Base-by-base conservation (phyloP, 2,329 filamentous ascomycete species). In the Fusarium begoniae region DNA sequence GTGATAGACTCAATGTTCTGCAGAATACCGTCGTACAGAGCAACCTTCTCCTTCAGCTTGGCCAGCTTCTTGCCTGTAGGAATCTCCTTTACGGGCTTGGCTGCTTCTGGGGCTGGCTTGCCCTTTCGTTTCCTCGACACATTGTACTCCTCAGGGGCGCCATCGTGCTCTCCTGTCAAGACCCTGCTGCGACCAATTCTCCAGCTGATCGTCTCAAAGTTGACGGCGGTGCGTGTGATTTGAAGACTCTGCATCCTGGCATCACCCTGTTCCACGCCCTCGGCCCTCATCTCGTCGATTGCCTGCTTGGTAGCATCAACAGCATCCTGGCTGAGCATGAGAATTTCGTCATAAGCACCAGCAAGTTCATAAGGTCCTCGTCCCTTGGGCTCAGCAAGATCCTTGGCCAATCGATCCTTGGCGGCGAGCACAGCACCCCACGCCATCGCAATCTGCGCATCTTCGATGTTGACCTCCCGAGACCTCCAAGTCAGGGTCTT, bases 201-300 rank as follows among this genome's bases (percentile, higher is more conserved):
- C 95, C 95, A 98, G 79, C 94, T 95, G 64, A 99, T 93, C 82
- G 98, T 90, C 75, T 94, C 94, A 81, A 97, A 98, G 82, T 96
- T 97, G 64, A 98, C 94, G 4, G 96, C 95, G 0, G 97, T 97
- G 70, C 93, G 92, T 8, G 95, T 97, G 66, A 99, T 93, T 75
- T 98, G 95, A 51, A 99, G 85, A 77, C 95, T 92, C 83, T 99
- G 96, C 91, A 99, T 95, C 65, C 94, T 90, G 41, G 90, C 85
- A 79, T 99, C 96, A 64, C 94, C 91, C 80, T 94, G 93, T 28
- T 94, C 89, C 20, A 98, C 90, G 3, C 94, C 93, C 81, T 99
- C 96, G 68, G 89, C 91, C 57, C 90, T 90, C 65, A 98, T 86
- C 81, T 98, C 96, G 74, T 98, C 96, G 68, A 98, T 97, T 17